A percentile compares a stretch with the other conserved stretches of the same genome.
These are phyloP conservation scores for Paralagenidium karlingii DNA, from an alignment of 352 stramenopile species.

Conservation along the genomic window DNA sequence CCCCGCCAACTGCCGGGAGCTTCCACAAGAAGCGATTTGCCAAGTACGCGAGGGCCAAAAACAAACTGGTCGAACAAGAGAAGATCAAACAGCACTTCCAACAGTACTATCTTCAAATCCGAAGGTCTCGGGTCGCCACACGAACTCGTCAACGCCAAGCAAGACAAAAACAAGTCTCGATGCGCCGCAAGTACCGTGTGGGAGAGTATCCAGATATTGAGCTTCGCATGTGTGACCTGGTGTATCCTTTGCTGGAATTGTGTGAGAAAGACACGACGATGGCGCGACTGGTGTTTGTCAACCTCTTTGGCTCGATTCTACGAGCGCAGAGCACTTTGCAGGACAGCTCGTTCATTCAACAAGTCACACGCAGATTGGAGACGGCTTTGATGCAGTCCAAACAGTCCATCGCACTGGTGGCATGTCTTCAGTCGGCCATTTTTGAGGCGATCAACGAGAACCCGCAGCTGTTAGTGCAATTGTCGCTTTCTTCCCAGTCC, in stretches of 20 bases:
- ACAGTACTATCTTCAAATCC: conserved; percentile 35
- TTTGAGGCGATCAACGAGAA: conserved; percentile 24
- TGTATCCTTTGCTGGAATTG: conserved; percentile 47
- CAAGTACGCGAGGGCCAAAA: too few species aligned
- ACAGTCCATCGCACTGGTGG: conserved; percentile 7
- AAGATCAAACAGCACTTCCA: too few species aligned
- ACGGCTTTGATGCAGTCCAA: conserved; percentile 2
- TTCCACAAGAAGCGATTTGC: too few species aligned
- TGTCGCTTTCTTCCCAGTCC: conserved; percentile 19
- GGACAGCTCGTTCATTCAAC: conserved; percentile 1
- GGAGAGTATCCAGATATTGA: conserved; percentile 75
- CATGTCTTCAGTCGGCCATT: conserved; percentile 26
- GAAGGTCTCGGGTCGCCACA: conserved; percentile 39
- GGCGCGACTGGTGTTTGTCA: conserved; percentile 24
- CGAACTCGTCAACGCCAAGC: conserved; percentile 28
- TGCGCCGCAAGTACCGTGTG: conserved; percentile 51
- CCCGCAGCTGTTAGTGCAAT: conserved; percentile 9
- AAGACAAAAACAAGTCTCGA: conserved; percentile 34
- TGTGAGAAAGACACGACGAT: conserved; percentile 34
- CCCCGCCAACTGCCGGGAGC: too few species aligned
- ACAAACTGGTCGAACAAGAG: too few species aligned
- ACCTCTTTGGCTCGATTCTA: conserved; percentile 30
- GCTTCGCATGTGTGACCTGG: conserved; percentile 51
- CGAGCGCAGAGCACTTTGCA: conserved; percentile 16
- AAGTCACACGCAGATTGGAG: not conserved